Evolutionary conservation across 2,329 filamentous ascomycete species (phyloP).

Genomic region (Fusarium camptoceras): DNA sequence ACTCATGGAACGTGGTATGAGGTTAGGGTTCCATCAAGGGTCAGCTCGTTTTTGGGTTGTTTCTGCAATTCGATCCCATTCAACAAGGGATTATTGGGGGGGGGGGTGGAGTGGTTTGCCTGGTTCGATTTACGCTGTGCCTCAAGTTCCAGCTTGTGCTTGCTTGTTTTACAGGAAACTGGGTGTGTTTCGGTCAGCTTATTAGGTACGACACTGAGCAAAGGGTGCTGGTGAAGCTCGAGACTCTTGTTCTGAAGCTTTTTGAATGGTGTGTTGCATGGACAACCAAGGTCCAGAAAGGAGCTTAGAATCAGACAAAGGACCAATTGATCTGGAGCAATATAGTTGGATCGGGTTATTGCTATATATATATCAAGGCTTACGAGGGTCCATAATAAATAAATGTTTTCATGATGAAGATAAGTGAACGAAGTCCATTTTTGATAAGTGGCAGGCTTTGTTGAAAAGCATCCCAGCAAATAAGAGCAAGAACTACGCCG

Average conservation of each 20-base stretch:
- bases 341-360: not conserved
- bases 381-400: not conserved
- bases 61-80: conserved; percentile 3
- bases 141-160: conserved; percentile 29
- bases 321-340: not conserved
- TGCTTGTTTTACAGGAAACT: not conserved
- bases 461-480: not conserved
- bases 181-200: not conserved
- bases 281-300: not conserved
- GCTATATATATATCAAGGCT: not conserved
- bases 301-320: not conserved
- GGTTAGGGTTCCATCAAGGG: not conserved
- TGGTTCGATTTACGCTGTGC: not conserved
- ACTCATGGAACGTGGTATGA: not conserved
- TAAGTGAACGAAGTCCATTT: not conserved
- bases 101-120: not conserved
- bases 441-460: not conserved
- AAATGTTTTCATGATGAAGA: not conserved
- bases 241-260: not conserved
- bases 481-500: not conserved
- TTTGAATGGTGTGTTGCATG: not conserved
- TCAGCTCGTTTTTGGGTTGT: not conserved
- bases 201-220: not conserved
- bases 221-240: not conserved
- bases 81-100: conserved; percentile 4